Base-by-base conservation (phyloP, 2,329 filamentous ascomycete genomes). In the Fusarium circinatum region DNA sequence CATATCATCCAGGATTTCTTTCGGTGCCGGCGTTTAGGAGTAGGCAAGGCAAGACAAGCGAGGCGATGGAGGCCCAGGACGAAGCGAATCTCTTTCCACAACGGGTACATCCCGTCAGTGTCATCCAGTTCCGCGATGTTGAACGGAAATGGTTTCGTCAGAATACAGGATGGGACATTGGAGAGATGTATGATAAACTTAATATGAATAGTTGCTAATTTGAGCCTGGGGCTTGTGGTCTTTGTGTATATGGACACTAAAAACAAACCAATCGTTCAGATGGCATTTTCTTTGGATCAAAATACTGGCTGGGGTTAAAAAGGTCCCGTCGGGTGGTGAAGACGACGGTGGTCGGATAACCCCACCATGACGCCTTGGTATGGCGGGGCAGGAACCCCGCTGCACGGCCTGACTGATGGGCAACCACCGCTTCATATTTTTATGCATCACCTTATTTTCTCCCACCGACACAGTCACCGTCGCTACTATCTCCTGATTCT, bases 321-420 rank as follows among this genome's bases (percentile, higher is more conserved):
- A 39, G 34, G 51, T n/a, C 45, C 42, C 26, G 26, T 30, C 24
- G 11, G n/a, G 32, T 38, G 49, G 22, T 54, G 18, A 47, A 47
- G 45, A 47, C 45, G 45, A 48, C 10, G 28, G 56, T 45, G 36
- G 28, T 45, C 32, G 54, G 44, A 59, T 61, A 73, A 74, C 73
- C 73, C 74, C 74, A 76, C 73, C 74, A 76, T 76, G 74, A 76
- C 75, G 74, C 68, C 61, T 65, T 68, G 68, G 62, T 68, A 71
- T 74, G 75, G 75, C 74, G 75, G 75, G 75, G 75, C 74, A 76
- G 44, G 52, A 65, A 76, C 74, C 75, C 75, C 74, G 72, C 74
- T 65, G 65, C n/a, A n/a, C n/a, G 49, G n/a, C n/a, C 51, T 51
- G 64, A 41, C 34, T 61, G 56, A 70, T 54, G 65, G 68, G 45